Conservation (phyloP, 208 protist genomes). For the Wallacemonas sp. region DNA sequence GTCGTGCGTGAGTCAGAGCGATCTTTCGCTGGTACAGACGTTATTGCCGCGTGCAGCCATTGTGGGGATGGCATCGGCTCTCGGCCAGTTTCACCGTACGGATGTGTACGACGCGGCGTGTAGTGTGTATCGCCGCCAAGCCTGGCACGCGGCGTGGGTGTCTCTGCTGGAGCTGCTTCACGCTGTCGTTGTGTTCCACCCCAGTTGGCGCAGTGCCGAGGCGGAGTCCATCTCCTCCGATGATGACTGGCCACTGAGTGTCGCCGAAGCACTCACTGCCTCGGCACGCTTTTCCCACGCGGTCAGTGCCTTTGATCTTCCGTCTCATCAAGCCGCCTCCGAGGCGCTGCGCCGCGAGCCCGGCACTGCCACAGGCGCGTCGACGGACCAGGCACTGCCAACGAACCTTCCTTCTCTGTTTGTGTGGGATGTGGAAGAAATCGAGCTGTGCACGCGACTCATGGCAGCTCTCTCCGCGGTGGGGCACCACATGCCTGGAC, state of each 20-base stretch:
- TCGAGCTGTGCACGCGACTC: constrained; percentile 42
- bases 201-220: not conserved
- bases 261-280: constrained; percentile 27
- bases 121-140: constrained; percentile 29
- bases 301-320: constrained; percentile 37
- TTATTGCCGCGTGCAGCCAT: constrained; percentile 31
- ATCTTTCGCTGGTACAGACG: constrained; percentile 4
- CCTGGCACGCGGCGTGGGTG: constrained; percentile 61
- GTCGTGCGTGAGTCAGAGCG: constrained; percentile 21
- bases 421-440: constrained; percentile 63
- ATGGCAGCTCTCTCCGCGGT: constrained; percentile 33
- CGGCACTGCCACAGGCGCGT: too few relatives aligned
- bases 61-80: constrained; percentile 30
- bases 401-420: constrained; percentile 7
- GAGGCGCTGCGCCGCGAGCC: too few relatives aligned
- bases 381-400: too few relatives aligned
- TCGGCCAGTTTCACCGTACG: constrained; percentile 49
- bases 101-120: constrained; percentile 26
- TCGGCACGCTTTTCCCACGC: constrained; percentile 49
- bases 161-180: constrained; percentile 43
- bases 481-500: constrained; percentile 15
- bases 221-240: constrained; percentile 7
- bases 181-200: constrained; percentile 8
- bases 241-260: constrained; percentile 23
- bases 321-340: too few relatives aligned